Evolutionary conservation across 106 monocot species (phyloP).

Genomic region (Dendrobium officinale): DNA sequence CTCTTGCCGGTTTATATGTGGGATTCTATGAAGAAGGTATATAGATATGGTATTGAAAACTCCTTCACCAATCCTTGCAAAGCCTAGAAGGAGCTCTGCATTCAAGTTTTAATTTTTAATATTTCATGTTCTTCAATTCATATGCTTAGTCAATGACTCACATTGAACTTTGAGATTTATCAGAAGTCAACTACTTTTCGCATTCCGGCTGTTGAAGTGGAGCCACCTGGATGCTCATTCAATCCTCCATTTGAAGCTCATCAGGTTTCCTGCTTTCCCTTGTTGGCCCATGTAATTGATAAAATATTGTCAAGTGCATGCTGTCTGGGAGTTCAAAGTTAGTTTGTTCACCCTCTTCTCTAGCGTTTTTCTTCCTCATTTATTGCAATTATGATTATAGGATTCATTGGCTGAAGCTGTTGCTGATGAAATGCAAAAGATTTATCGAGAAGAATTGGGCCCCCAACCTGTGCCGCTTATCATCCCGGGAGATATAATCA

Average conservation of each 20-base stretch:
- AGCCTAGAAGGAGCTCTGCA: not conserved
- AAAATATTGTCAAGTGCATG: not conserved
- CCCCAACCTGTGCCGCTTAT: conserved; percentile 70
- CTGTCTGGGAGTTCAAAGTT: not conserved
- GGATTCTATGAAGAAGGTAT: not conserved
- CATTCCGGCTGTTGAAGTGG: conserved; percentile 96
- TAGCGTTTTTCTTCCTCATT: not conserved
- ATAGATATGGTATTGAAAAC: not conserved
- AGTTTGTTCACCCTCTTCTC: not conserved
- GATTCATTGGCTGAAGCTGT: conserved; percentile 95
- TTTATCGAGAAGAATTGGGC: conserved; percentile 61
- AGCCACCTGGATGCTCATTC: conserved; percentile 83
- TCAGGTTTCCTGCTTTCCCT: conserved; percentile 43
- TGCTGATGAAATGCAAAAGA: conserved; percentile 84
- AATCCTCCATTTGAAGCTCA: conserved; percentile 97
- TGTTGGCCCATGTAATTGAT: not conserved
- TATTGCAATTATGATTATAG: conserved; percentile 19
- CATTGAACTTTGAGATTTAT: not conserved
- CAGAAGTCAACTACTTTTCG: conserved; percentile 37
- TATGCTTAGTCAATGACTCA: not conserved
- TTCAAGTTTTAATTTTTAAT: not conserved
- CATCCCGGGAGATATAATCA: conserved; percentile 47
- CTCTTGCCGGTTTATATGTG: not conserved
- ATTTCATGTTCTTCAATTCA: not conserved
- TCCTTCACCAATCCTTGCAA: not conserved